Evolutionary conservation across 345 rosid genomes (phyloP).

Genomic region (Durio zibethinus): DNA sequence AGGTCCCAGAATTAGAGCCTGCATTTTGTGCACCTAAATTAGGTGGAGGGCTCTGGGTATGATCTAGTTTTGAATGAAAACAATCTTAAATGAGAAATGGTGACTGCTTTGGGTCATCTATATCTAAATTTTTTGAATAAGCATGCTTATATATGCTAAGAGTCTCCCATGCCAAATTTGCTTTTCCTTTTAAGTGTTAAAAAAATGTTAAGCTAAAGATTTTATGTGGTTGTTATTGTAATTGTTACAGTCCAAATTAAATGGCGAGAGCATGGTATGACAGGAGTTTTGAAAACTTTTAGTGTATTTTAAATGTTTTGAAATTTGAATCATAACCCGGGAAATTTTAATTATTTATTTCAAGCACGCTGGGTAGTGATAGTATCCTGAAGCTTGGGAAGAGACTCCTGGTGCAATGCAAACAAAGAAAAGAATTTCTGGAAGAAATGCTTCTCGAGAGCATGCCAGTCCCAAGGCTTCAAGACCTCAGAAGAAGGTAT

Average conservation of each 20-base stretch:
- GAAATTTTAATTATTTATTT: not conserved
- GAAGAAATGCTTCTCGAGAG: slow-evolving; percentile 50
- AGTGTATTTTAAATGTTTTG: not conserved
- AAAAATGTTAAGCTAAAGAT: not conserved
- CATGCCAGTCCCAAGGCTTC: slow-evolving; percentile 43
- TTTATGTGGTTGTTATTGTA: not conserved
- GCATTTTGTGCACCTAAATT: not conserved
- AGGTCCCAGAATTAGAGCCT: not conserved
- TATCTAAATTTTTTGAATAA: not conserved
- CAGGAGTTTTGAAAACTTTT: not conserved
- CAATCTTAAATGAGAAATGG: not conserved
- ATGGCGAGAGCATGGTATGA: not conserved
- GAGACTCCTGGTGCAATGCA: slow-evolving; percentile 39
- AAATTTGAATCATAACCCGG: not conserved
- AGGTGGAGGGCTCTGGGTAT: not conserved
- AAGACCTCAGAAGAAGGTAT: slow-evolving; percentile 44
- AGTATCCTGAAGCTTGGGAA: not conserved
- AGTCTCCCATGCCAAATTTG: not conserved
- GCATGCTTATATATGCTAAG: not conserved
- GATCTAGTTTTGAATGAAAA: not conserved
- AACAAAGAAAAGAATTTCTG: slow-evolving; percentile 50
- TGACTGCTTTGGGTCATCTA: not conserved
- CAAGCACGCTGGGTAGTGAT: not conserved
- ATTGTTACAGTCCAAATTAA: not conserved
- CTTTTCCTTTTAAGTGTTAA: not conserved